phyloP scores from a whole-genome alignment of 148 eudicot genomes.

The Camellia sinensis region DNA sequence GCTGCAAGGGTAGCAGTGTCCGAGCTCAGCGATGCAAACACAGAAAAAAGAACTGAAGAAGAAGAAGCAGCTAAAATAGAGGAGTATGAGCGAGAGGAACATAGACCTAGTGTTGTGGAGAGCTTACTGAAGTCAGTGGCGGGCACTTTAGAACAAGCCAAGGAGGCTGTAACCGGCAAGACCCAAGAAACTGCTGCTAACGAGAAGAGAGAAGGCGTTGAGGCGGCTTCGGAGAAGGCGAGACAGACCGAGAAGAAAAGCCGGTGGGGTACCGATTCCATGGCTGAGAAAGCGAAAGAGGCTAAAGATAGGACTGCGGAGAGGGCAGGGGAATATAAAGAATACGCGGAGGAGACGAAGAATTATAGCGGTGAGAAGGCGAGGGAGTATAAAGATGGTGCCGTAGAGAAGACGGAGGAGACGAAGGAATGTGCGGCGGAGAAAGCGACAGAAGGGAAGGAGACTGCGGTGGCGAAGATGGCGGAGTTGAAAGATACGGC shows the following conservation, averaged over 20 bases:
- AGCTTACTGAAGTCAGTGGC: conserved; percentile 21
- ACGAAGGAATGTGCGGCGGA: conserved; percentile 15
- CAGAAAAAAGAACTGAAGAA: conserved; percentile 14
- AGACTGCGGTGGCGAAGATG: not conserved
- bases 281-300: conserved; percentile 34
- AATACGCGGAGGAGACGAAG: conserved; percentile 13
- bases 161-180: conserved; percentile 34
- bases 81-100: not conserved
- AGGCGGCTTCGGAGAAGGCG: conserved; percentile 25
- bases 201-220: conserved; percentile 12
- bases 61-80: not conserved
- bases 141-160: conserved; percentile 23
- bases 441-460: conserved; percentile 15
- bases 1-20: conserved; percentile 30
- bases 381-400: not conserved
- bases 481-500: conserved; percentile 18
- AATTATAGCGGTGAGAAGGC: not conserved
- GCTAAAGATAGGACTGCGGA: conserved; percentile 28
- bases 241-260: conserved; percentile 21
- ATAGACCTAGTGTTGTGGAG: conserved; percentile 25
- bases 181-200: conserved; percentile 16
- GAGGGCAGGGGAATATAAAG: conserved; percentile 24
- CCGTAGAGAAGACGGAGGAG: not conserved
- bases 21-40: conserved; percentile 28
- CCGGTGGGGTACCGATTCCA: conserved; percentile 18